These are phyloP conservation scores for Debaryomyces udenii DNA, from an alignment of 1,139 yeast genomes.

Conservation along the genomic window DNA sequence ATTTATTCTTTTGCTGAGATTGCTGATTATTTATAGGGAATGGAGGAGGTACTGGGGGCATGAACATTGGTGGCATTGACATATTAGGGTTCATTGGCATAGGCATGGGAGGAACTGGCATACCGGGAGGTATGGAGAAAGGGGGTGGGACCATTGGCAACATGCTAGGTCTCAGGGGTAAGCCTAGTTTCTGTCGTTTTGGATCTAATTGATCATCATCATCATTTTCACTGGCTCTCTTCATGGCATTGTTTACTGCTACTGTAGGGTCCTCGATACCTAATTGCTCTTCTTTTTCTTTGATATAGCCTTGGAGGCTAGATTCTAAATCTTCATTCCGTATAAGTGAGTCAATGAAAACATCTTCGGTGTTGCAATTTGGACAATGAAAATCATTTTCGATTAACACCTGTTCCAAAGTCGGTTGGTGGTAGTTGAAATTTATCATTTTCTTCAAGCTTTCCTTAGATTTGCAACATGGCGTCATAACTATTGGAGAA, in stretches of 20 bases:
- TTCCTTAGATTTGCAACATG: slow-evolving; percentile 66
- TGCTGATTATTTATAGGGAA: slow-evolving; percentile 8
- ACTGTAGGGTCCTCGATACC: slow-evolving; percentile 41
- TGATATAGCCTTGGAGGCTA: slow-evolving; percentile 55
- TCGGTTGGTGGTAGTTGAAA: slow-evolving; percentile 41
- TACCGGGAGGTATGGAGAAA: slow-evolving; percentile 20
- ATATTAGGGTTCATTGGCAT: slow-evolving; percentile 25
- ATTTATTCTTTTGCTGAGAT: slow-evolving; percentile 9
- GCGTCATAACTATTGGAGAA: slow-evolving; percentile 78
- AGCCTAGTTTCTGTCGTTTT: slow-evolving; percentile 35
- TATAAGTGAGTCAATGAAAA: slow-evolving; percentile 71
- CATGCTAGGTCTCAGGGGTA: slow-evolving; percentile 26
- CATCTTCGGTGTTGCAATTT: slow-evolving; percentile 73
- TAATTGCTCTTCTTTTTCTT: slow-evolving; percentile 43
- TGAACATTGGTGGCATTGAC: slow-evolving; percentile 26
- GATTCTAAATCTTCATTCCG: slow-evolving; percentile 61
- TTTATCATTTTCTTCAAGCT: slow-evolving; percentile 57
- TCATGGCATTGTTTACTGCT: slow-evolving; percentile 17
- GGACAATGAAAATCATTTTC: slow-evolving; percentile 93
- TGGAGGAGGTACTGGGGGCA: slow-evolving; percentile 19
- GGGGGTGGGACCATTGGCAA: slow-evolving; percentile 22
- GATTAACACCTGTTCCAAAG: slow-evolving; percentile 69
- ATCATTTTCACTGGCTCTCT: slow-evolving; percentile 27
- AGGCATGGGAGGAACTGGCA: slow-evolving; percentile 28
- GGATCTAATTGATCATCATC: slow-evolving; percentile 25